Percentiles rank a stretch among this genome's conserved stretches.
Evolutionary conservation across 1,284 basidiomycete species (phyloP).

Genomic region (Trametes hirsuta): DNA sequence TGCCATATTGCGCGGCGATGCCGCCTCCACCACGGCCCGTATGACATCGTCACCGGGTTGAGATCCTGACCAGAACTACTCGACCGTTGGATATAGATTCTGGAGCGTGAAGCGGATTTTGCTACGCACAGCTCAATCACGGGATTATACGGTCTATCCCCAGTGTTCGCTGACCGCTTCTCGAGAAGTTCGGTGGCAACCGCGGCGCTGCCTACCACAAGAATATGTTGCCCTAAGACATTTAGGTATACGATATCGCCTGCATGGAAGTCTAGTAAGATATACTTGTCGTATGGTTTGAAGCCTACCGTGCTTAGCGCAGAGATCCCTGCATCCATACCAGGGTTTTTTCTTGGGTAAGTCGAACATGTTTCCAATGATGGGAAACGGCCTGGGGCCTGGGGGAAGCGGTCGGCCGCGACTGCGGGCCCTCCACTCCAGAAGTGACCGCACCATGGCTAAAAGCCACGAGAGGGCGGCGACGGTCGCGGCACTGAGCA

Average conservation of each 20-base stretch:
- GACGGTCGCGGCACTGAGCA: too few species aligned
- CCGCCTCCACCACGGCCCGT: conserved; percentile 3
- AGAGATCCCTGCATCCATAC: background rate
- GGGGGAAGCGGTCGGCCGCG: background rate
- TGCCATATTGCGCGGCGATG: conserved; percentile 2
- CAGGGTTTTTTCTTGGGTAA: background rate
- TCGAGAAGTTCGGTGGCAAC: conserved; percentile 20
- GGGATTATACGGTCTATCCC: background rate
- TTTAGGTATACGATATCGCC: conserved; percentile 27
- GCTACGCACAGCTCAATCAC: background rate
- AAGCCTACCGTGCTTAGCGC: background rate
- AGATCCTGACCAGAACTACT: background rate
- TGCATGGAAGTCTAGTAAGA: background rate
- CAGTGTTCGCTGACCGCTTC: conserved; percentile 18
- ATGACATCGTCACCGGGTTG: background rate
- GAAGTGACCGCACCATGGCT: too few species aligned
- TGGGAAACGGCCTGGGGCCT: background rate
- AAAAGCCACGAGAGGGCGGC: too few species aligned
- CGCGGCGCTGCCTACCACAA: conserved; percentile 27
- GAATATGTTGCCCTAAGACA: conserved; percentile 25
- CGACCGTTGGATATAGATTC: too few species aligned
- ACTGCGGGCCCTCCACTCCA: too few species aligned
- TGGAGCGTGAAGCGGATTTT: background rate
- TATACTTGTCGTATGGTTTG: too few species aligned
- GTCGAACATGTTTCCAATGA: conserved; percentile 5